Conservation (phyloP, 441 rosid species). For the Raphanus hybrid region DNA sequence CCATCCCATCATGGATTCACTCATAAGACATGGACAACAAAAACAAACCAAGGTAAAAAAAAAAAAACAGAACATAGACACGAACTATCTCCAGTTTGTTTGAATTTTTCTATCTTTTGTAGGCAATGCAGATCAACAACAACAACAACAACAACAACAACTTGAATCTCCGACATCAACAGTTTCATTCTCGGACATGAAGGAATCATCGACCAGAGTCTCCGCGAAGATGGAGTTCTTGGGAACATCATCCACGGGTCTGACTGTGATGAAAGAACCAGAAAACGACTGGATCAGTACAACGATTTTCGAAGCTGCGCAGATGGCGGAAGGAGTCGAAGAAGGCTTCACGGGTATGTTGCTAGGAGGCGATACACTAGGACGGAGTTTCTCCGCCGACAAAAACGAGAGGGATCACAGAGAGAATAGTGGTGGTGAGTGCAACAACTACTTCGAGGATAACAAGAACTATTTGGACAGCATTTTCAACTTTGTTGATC, state of each 20-base stretch:
- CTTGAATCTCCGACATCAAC: conserved; percentile 85
- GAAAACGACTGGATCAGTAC: conserved; percentile 69
- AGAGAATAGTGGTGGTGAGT: conserved; percentile 40
- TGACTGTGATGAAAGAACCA: conserved; percentile 55
- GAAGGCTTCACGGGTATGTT: conserved; percentile 76
- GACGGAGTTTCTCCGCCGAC: conserved; percentile 53
- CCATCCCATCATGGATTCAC: conserved; percentile 22
- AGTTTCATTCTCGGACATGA: conserved; percentile 67
- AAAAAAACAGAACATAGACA: neutral
- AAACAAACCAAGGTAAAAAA: conserved; percentile 19
- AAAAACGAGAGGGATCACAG: conserved; percentile 43
- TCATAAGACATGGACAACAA: conserved; percentile 14
- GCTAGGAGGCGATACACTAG: conserved; percentile 54
- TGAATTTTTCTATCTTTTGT: neutral
- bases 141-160: conserved; percentile 32
- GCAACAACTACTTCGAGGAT: conserved; percentile 61
- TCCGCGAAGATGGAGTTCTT: conserved; percentile 56
- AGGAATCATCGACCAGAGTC: neutral
- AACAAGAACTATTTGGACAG: conserved; percentile 89
- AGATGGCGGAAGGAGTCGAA: conserved; percentile 48
- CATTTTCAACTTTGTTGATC: conserved; percentile 81
- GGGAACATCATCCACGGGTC: conserved; percentile 47
- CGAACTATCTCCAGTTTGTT: neutral
- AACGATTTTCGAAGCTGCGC: conserved; percentile 50
- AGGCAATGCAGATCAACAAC: conserved; percentile 39